Evolutionary conservation across 345 rosid species (phyloP), one percentile per base, ranked within the genome.

Genomic region (Ceriops zippeliana): DNA sequence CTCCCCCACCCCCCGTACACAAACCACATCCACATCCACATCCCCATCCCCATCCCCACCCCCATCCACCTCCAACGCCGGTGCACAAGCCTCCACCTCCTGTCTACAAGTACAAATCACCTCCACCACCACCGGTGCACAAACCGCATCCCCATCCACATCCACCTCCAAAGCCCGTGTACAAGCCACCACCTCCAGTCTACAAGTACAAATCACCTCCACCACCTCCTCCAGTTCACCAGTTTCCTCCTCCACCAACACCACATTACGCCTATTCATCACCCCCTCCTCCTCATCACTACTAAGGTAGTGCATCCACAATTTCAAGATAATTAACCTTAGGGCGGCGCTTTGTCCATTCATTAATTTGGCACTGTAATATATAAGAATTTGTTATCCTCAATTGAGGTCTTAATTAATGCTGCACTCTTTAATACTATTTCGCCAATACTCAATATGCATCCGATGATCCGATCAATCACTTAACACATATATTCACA

Each of bases 281-380:
- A 37, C 84, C 84, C 6, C 86, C 88, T 72, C 89, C 90, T 65
- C 90, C 90, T 65, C n/a, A 82, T 78, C 87, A 81, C 88, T 80
- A 81, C 27, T 54, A 22, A 15, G 15, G 24, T 54, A 54, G 1
- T 22, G 59, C 28, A 42, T 13, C 17, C 49, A 3, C 4, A 11
- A 3, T 42, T 42, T 42, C 17, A 42, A 13, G 49, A 16, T 42
- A 42, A 42, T 11, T 42, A 42, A 42, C 2, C 19, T 42, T 5
- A 11, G 17, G 49, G 49, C 49, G 49, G 49, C 49, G 16, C 15
- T 54, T 22, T 26, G 7, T 9, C 16, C 59, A 22, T 22, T 16
- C 28, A 9, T 7, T 54, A 8, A 54, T 54, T 54, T 7, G 11
- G 22, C 26, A 53, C 3, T 26, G 28, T 7, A 4, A 53, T 20